A percentile compares a stretch with the other conserved stretches of the same genome.
phyloP scores from a whole-genome alignment of 2,329 filamentous ascomycete genomes.

The Colletotrichum australisinense region DNA sequence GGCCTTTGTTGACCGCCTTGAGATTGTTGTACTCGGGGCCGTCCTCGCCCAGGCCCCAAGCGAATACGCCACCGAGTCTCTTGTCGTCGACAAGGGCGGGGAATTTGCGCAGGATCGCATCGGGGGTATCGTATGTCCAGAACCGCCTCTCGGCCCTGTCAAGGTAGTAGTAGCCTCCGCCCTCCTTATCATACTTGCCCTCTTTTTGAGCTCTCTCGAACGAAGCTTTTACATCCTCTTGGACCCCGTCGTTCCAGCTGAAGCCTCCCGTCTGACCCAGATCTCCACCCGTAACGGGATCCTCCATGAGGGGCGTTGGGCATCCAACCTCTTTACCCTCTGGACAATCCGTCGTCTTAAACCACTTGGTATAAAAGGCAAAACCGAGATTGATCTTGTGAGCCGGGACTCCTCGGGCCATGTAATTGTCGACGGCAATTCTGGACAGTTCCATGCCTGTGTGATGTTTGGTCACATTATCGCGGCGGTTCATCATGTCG shows the following conservation, averaged over 20 bases:
- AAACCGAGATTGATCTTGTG: conserved; percentile 71
- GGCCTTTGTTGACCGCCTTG: conserved; percentile 43
- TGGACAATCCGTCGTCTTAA: conserved; percentile 59
- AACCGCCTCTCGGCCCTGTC: conserved; percentile 69
- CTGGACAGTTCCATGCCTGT: conserved; percentile 69
- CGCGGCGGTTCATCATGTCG: conserved; percentile 77
- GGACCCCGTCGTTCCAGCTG: conserved; percentile 68
- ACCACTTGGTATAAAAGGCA: conserved; percentile 77
- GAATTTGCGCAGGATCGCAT: conserved; percentile 72
- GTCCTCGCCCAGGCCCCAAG: conserved; percentile 81
- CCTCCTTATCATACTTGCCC: conserved; percentile 66
- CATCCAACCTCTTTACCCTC: conserved; percentile 62
- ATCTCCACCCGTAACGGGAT: conserved; percentile 67
- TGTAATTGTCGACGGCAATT: conserved; percentile 68
- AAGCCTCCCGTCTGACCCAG: conserved; percentile 68
- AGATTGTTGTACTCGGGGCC: conserved; percentile 56
- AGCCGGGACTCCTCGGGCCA: conserved; percentile 62
- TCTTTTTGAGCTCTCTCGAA: conserved; percentile 66
- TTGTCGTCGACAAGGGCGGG: conserved; percentile 65
- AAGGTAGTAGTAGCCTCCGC: conserved; percentile 77
- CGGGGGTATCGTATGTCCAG: conserved; percentile 80
- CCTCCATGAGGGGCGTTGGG: conserved; percentile 66
- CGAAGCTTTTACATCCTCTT: conserved; percentile 63
- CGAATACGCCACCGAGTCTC: conserved; percentile 77
- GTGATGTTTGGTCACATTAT: conserved; percentile 73